Percentiles rank a stretch among this genome's conserved stretches.
These are phyloP conservation scores for Angomonas desouzai DNA, from an alignment of 208 protist genomes.

Conservation along the genomic window DNA sequence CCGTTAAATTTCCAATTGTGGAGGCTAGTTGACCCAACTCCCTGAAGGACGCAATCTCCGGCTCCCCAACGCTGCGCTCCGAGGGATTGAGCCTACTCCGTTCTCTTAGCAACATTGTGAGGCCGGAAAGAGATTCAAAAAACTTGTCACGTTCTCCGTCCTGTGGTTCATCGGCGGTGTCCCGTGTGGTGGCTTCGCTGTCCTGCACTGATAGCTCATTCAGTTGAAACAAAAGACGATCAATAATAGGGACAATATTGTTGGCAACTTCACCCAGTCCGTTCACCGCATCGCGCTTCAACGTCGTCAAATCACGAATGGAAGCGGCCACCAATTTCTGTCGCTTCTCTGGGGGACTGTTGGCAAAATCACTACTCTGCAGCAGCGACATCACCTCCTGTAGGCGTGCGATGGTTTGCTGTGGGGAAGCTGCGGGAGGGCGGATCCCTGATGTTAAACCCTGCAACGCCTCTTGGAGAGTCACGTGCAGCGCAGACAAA, in stretches of 20 bases:
- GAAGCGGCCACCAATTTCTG: slow-evolving; percentile 19
- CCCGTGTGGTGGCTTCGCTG: not conserved
- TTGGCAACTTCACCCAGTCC: not conserved
- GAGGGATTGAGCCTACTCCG: not conserved
- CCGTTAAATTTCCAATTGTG: not conserved
- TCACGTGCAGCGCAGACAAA: slow-evolving; percentile 2
- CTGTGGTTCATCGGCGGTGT: not conserved
- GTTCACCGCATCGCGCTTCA: not conserved
- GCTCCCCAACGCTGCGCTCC: not conserved
- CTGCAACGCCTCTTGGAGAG: not conserved
- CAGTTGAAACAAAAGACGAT: slow-evolving; percentile 22
- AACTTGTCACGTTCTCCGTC: slow-evolving; percentile 12
- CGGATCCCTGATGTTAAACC: not conserved
- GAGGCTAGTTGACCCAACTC: not conserved
- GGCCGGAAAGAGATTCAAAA: not conserved
- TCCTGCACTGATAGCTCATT: slow-evolving; percentile 2
- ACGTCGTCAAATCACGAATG: slow-evolving; percentile 6
- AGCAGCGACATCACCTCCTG: slow-evolving; percentile 33
- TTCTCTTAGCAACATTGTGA: not conserved
- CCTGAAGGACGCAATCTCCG: not conserved
- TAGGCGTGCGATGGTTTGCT: slow-evolving; percentile 31
- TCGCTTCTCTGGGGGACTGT: slow-evolving; percentile 20
- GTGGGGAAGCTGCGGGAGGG: slow-evolving; percentile 9
- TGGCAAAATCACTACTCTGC: slow-evolving; percentile 35
- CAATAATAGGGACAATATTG: slow-evolving; percentile 21